A percentile compares a stretch with the other conserved stretches of the same genome.
phyloP scores from a whole-genome alignment of 192 early-diverging fungal genomes.

The Linderina pennispora region DNA sequence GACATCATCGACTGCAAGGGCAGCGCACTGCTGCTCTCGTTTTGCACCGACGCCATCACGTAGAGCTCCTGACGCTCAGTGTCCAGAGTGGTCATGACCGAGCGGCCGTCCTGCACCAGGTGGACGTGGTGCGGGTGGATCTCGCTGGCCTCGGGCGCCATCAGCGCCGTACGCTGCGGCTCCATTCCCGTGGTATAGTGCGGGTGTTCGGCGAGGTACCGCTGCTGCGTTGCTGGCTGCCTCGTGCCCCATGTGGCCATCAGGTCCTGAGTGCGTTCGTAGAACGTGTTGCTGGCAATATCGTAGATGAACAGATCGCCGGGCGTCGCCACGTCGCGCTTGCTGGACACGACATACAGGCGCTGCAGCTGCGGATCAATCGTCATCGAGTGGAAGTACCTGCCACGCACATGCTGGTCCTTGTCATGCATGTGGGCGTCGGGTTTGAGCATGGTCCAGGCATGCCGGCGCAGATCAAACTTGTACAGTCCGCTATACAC shows the following conservation, averaged over 20 bases:
- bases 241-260: conserved; percentile 4
- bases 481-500: conserved; percentile 85
- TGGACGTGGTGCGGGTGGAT: conserved; percentile 31
- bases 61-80: conserved; percentile 73
- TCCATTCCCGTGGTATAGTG: too few relatives aligned
- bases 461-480: conserved; percentile 60
- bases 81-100: conserved; percentile 72
- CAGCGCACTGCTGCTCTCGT: conserved; percentile 10
- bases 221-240: conserved; percentile 33
- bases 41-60: conserved; percentile 53
- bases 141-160: conserved; percentile 10
- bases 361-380: conserved; percentile 65
- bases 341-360: conserved; percentile 87
- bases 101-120: conserved; percentile 39
- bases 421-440: conserved; percentile 50
- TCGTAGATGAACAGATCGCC: conserved; percentile 81
- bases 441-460: conserved; percentile 71
- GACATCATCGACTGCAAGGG: conserved; percentile 16
- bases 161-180: conserved; percentile 12
- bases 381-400: conserved; percentile 89
- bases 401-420: conserved; percentile 65
- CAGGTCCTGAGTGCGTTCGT: conserved; percentile 51
- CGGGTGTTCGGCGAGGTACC: conserved; percentile 22
- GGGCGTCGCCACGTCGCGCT: conserved; percentile 74
- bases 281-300: conserved; percentile 70